Evolutionary conservation across 2,329 filamentous ascomycete genomes (phyloP).

Genomic region (Emericellopsis atlantica): DNA sequence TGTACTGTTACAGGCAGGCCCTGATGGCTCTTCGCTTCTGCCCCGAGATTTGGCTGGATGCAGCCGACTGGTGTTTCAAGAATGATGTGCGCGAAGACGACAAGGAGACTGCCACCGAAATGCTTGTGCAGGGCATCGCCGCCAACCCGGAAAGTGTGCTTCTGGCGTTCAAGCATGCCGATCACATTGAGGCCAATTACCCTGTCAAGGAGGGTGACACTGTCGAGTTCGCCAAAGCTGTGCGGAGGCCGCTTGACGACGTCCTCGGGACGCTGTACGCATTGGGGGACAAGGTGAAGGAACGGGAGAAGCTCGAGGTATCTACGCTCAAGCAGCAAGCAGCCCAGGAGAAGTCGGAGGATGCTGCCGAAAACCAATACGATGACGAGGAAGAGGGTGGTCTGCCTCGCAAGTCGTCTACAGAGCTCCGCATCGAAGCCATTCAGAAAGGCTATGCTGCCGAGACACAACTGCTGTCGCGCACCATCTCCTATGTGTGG

Average conservation of each 20-base stretch:
- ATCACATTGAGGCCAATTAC: conserved; percentile 71
- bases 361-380: conserved; percentile 19
- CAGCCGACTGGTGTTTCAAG: conserved; percentile 81
- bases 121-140: conserved; percentile 69
- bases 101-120: conserved; percentile 52
- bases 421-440: conserved; percentile 50
- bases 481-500: conserved; percentile 87
- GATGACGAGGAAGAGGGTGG: conserved; percentile 37
- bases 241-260: conserved; percentile 73
- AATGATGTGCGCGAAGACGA: conserved; percentile 56
- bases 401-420: conserved; percentile 36
- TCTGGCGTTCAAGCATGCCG: conserved; percentile 78
- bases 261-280: conserved; percentile 82
- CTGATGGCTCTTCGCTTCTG: conserved; percentile 89
- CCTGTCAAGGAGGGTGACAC: conserved; percentile 68
- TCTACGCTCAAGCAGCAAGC: conserved; percentile 42
- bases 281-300: conserved; percentile 61
- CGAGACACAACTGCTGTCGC: conserved; percentile 65
- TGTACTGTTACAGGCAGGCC: conserved; percentile 89
- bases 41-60: conserved; percentile 93
- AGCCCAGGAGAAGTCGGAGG: conserved; percentile 21
- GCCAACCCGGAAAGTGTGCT: conserved; percentile 92
- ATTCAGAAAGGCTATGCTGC: conserved; percentile 55
- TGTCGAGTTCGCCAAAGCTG: conserved; percentile 62
- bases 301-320: conserved; percentile 46